Evolutionary conservation across 805 yeast genomes (phyloP).

Genomic region (Phaffomyces opuntiae): DNA sequence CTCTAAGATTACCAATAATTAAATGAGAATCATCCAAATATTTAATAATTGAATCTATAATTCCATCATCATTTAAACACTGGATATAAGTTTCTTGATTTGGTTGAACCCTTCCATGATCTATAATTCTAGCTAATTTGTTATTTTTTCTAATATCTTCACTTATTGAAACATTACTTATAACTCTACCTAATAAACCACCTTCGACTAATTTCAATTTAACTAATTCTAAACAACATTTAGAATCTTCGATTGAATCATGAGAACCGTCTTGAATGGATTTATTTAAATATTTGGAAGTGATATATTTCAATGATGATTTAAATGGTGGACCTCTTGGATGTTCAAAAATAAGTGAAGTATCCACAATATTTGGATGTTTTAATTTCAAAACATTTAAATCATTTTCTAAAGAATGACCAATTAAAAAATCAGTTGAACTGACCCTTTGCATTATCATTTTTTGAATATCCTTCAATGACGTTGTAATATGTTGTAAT

Average conservation of each 20-base stretch:
- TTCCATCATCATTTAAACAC: constrained; percentile 55
- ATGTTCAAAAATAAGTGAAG: constrained; percentile 71
- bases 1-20: constrained; percentile 49
- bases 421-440: constrained; percentile 61
- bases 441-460: constrained; percentile 42
- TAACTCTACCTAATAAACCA: constrained; percentile 48
- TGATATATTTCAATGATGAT: constrained; percentile 71
- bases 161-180: constrained; percentile 36
- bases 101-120: constrained; percentile 24
- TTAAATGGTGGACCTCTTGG: constrained; percentile 76
- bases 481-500: constrained; percentile 54
- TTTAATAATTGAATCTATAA: constrained; percentile 32
- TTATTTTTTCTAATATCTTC: constrained; percentile 28
- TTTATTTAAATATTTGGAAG: constrained; percentile 45
- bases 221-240: constrained; percentile 70
- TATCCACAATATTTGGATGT: constrained; percentile 76
- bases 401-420: constrained; percentile 88
- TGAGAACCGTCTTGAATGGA: constrained; percentile 72
- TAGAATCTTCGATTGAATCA: constrained; percentile 81
- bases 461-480: constrained; percentile 60
- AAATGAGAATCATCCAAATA: constrained; percentile 29
- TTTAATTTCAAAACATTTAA: constrained; percentile 59
- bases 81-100: constrained; percentile 26
- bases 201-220: constrained; percentile 68
- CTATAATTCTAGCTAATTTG: constrained; percentile 28